Conservation (phyloP, 148 eudicot species). For the Vaccinium myrtillus region DNA sequence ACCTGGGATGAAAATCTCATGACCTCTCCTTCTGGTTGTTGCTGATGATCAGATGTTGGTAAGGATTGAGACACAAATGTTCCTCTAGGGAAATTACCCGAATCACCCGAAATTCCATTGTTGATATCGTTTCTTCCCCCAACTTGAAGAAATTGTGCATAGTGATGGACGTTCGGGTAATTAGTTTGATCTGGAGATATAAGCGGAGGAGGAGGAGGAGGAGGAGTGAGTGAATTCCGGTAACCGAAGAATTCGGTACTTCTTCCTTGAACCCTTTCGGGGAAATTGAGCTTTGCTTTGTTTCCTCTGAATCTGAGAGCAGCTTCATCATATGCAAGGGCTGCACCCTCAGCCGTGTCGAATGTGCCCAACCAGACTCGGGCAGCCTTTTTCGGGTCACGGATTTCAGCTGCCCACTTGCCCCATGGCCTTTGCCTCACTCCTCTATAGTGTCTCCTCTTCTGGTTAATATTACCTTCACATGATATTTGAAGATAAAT, state of each 20-base stretch:
- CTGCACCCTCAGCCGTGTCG: constrained; percentile 71
- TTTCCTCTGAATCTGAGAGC: constrained; percentile 67
- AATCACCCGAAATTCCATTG: background rate
- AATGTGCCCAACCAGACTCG: constrained; percentile 82
- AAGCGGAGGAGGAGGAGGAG: background rate
- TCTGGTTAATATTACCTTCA: constrained; percentile 10
- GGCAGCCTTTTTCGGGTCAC: constrained; percentile 78
- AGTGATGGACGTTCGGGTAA: background rate
- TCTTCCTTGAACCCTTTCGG: constrained; percentile 16
- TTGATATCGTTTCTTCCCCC: background rate
- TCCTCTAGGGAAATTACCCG: background rate
- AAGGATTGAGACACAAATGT: constrained; percentile 6
- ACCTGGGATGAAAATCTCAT: background rate
- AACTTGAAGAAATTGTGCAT: background rate
- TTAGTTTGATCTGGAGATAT: background rate
- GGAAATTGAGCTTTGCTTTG: constrained; percentile 76
- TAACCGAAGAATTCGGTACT: background rate
- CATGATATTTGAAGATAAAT: background rate
- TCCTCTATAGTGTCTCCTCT: constrained; percentile 61
- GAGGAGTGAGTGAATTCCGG: background rate
- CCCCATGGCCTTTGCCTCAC: constrained; percentile 80
- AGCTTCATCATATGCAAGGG: constrained; percentile 69
- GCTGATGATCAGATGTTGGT: background rate
- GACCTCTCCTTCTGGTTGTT: background rate
- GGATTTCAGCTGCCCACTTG: constrained; percentile 76